phyloP scores from a whole-genome alignment of 2,329 filamentous ascomycete genomes.

The Xylaria sp. region DNA sequence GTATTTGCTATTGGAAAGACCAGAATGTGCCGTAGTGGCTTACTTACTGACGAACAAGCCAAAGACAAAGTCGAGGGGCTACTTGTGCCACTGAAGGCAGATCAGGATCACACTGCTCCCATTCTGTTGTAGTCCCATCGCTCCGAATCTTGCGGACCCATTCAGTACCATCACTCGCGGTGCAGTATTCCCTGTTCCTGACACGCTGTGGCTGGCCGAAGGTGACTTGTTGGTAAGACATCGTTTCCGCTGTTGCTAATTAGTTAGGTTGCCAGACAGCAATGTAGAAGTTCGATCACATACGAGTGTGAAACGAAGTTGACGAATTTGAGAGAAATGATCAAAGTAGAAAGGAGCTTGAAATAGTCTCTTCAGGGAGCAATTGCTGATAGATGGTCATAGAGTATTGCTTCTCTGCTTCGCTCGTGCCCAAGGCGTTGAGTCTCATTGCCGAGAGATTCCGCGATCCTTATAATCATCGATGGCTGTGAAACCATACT shows the following conservation, averaged over 20 bases:
- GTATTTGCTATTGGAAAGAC: too few relatives aligned
- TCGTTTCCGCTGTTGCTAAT: background rate
- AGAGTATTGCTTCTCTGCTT: background rate
- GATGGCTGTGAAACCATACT: background rate
- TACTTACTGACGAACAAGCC: conserved; percentile 7
- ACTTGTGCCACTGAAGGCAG: background rate
- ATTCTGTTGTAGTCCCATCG: background rate
- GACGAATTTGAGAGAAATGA: too few relatives aligned
- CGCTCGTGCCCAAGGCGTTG: background rate
- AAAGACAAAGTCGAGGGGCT: background rate
- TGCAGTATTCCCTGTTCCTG: conserved; percentile 15
- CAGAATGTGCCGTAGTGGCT: background rate
- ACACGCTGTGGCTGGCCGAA: conserved; percentile 1
- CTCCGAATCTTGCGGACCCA: background rate
- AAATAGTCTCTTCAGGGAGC: too few relatives aligned
- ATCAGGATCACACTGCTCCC: background rate
- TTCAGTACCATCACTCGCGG: conserved; percentile 1
- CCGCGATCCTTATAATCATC: background rate
- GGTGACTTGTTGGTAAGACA: conserved; percentile 4
- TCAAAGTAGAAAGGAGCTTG: too few relatives aligned
- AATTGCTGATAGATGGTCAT: background rate
- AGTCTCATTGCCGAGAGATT: background rate
- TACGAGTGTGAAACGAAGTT: too few relatives aligned
- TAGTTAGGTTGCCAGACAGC: background rate
- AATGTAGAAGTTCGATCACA: background rate